These are phyloP conservation scores for Chytridiales sp. DNA, from an alignment of 371 early-diverging fungal genomes.

Conservation along the genomic window DNA sequence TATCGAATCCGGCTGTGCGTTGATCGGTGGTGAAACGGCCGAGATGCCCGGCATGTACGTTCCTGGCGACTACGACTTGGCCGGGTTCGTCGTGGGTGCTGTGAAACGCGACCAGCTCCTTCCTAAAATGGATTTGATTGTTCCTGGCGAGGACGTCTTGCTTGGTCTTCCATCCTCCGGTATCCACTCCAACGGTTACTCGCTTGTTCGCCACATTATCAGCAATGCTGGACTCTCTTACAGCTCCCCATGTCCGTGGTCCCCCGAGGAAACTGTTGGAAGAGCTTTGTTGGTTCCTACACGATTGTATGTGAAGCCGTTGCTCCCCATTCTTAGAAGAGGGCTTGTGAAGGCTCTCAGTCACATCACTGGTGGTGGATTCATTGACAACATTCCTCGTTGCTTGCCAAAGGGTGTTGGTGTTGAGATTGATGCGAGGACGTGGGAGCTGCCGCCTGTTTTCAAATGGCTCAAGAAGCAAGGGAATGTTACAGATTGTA, in stretches of 20 bases:
- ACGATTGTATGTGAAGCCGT: slow-evolving; percentile 87
- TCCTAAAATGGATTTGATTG: slow-evolving; percentile 77
- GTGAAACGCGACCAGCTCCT: slow-evolving; percentile 85
- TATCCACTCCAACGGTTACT: slow-evolving; percentile 96
- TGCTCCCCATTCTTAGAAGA: slow-evolving; percentile 77
- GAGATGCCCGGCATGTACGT: slow-evolving; percentile 97
- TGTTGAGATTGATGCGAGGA: slow-evolving; percentile 74
- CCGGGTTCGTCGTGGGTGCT: slow-evolving; percentile 97
- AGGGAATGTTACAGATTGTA: slow-evolving; percentile 75
- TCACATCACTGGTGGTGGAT: slow-evolving; percentile 98
- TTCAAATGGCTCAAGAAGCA: slow-evolving; percentile 91
- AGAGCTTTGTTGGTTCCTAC: slow-evolving; percentile 89
- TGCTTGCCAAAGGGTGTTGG: slow-evolving; percentile 76
- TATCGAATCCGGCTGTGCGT: slow-evolving; percentile 85
- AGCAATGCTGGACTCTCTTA: slow-evolving; percentile 70
- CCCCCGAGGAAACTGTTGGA: slow-evolving; percentile 61
- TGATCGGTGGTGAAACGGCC: slow-evolving; percentile 98
- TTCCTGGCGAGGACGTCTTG: slow-evolving; percentile 73
- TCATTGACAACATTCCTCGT: slow-evolving; percentile 95
- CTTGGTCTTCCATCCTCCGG: slow-evolving; percentile 92
- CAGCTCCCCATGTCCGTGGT: slow-evolving; percentile 82
- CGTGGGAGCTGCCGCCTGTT: slow-evolving; percentile 84
- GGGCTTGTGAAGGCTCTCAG: slow-evolving; percentile 89
- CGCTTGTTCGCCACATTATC: slow-evolving; percentile 90
- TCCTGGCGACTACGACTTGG: slow-evolving; percentile 69